Percentiles rank a stretch among this genome's conserved stretches.
phyloP scores from a whole-genome alignment of 176 grass and related monocot species.

The Coix lacrymajobi region DNA sequence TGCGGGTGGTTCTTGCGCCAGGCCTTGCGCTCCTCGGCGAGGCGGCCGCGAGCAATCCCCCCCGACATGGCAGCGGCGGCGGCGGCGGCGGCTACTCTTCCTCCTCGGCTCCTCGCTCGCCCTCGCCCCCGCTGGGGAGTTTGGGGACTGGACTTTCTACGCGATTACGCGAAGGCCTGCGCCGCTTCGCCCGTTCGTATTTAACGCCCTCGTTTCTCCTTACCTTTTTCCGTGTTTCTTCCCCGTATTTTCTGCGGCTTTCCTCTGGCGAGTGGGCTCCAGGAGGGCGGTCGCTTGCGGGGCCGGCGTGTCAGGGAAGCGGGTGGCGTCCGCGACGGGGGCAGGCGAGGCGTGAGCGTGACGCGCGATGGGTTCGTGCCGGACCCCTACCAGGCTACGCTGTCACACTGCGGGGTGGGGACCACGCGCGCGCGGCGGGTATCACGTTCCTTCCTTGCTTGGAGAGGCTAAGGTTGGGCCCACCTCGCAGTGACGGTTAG shows the following conservation, averaged over 20 bases:
- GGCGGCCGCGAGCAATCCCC: slow-evolving; percentile 80
- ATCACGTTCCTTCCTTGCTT: neutral
- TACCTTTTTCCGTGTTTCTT: neutral
- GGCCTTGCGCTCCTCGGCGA: slow-evolving; percentile 94
- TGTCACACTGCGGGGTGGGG: neutral
- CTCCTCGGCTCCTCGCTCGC: neutral
- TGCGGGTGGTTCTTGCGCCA: slow-evolving; percentile 98
- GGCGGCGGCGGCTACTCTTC: neutral
- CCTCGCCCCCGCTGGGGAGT: neutral
- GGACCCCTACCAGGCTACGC: neutral
- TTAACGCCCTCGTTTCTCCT: neutral
- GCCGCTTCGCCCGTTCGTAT: slow-evolving; percentile 3
- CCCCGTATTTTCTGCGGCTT: neutral
- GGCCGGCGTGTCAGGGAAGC: neutral
- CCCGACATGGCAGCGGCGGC: slow-evolving; percentile 47
- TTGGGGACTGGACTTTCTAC: neutral
- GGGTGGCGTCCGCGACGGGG: neutral
- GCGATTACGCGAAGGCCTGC: neutral
- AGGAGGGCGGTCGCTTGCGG: neutral
- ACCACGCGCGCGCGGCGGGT: neutral
- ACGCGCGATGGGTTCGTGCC: neutral
- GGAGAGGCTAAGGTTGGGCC: neutral
- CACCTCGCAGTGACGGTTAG: neutral
- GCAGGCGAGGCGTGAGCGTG: neutral
- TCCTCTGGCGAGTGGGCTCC: neutral